Percentiles rank a stretch among this genome's conserved stretches.
Conservation (phyloP, 371 early-diverging fungal genomes). For the Dichotomocladium elegans region DNA sequence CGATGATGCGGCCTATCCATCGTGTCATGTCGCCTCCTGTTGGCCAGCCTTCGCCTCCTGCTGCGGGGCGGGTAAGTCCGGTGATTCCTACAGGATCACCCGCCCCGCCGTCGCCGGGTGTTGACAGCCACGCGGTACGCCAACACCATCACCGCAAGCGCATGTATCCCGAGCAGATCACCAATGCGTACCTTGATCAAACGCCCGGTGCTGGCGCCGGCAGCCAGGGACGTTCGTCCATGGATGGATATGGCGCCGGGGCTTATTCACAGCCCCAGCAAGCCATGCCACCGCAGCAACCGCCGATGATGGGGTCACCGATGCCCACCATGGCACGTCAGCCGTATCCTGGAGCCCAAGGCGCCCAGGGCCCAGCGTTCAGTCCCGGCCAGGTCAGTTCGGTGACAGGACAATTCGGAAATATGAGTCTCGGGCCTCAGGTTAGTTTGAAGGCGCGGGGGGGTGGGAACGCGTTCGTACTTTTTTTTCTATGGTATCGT, state of each 20-base stretch:
- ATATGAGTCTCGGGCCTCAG: constrained; percentile 27
- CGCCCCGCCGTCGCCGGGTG: constrained; percentile 5
- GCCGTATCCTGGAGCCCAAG: constrained; percentile 20
- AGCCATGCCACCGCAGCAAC: constrained; percentile 2
- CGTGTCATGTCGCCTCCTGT: neutral
- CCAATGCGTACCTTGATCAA: constrained; percentile 39
- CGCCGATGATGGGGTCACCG: constrained; percentile 12
- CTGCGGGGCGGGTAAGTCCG: constrained; percentile 6
- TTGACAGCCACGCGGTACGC: constrained; percentile 25
- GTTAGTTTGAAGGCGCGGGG: neutral
- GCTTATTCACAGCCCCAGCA: constrained; percentile 13
- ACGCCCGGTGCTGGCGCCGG: constrained; percentile 8
- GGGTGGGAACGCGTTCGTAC: neutral
- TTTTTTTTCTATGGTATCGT: neutral
- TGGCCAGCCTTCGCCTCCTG: neutral
- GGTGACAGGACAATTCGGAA: constrained; percentile 46
- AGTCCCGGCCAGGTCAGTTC: constrained; percentile 16
- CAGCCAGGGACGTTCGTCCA: neutral
- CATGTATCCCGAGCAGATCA: constrained; percentile 57
- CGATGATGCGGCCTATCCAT: constrained; percentile 28
- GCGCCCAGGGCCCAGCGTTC: neutral
- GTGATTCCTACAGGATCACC: constrained; percentile 3
- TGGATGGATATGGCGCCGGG: neutral
- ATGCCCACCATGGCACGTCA: constrained; percentile 7
- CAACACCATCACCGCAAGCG: constrained; percentile 41